These are phyloP conservation scores for Thuja plicata DNA, from an alignment of 83 land plant genomes.

Conservation along the genomic window DNA sequence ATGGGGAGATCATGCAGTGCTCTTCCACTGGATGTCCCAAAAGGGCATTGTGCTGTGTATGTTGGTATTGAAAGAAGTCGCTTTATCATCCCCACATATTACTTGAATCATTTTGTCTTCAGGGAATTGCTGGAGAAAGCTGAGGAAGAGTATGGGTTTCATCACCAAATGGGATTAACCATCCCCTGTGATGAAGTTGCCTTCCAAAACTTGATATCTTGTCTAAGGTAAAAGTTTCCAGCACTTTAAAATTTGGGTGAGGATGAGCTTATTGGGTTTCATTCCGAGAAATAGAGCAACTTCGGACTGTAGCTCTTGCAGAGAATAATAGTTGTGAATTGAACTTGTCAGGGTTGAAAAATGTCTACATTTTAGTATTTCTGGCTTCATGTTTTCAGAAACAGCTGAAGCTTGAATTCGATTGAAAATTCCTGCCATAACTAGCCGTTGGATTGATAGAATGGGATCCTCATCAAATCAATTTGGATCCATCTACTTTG, in stretches of 20 bases:
- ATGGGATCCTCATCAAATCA: neutral
- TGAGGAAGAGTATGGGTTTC: conserved; percentile 35
- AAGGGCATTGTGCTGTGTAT: conserved; percentile 3
- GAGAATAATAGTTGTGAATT: too few relatives aligned
- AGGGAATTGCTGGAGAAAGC: conserved; percentile 20
- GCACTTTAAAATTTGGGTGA: neutral
- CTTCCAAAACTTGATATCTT: neutral
- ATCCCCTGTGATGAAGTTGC: conserved; percentile 12
- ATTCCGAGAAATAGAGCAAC: neutral
- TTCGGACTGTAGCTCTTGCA: neutral
- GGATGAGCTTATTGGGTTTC: neutral
- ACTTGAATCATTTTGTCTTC: conserved; percentile 37
- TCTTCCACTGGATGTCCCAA: neutral
- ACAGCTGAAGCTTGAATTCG: neutral
- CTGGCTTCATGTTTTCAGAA: too few relatives aligned
- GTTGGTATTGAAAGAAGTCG: conserved; percentile 31
- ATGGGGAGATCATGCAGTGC: neutral
- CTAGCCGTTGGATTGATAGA: neutral
- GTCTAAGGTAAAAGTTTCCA: neutral
- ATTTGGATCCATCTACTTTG: neutral
- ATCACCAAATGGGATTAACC: conserved; percentile 11
- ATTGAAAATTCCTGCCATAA: neutral
- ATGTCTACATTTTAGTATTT: too few relatives aligned
- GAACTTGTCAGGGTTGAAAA: too few relatives aligned
- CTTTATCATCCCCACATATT: conserved; percentile 33